phyloP scores from a whole-genome alignment of 805 yeast genomes.

The Clavispora phyllophila region DNA sequence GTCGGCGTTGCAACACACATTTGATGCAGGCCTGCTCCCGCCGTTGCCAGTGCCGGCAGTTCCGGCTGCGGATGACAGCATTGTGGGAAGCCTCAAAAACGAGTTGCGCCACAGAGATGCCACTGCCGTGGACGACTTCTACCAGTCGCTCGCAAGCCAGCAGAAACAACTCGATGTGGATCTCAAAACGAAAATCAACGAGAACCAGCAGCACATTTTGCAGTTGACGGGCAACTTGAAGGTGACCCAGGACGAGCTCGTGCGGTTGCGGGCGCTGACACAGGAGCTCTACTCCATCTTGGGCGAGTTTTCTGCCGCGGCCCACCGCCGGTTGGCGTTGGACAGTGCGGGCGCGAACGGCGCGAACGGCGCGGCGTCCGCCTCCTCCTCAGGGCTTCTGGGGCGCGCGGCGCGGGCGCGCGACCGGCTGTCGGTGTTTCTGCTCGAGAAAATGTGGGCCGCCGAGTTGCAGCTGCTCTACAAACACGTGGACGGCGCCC shows the following conservation, averaged over 20 bases:
- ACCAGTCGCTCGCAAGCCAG: conserved; percentile 47
- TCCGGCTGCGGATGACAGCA: conserved; percentile 24
- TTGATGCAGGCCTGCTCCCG: conserved; percentile 10
- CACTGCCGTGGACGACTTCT: conserved; percentile 64
- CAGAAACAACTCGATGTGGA: conserved; percentile 49
- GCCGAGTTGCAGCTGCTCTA: conserved; percentile 63
- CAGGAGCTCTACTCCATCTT: conserved; percentile 57
- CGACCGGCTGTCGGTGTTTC: conserved; percentile 66
- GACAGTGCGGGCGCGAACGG: conserved; percentile 30
- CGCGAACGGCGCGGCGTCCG: conserved; percentile 8
- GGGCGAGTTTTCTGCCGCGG: conserved; percentile 53
- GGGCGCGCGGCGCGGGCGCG: conserved; percentile 22
- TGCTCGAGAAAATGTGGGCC: conserved; percentile 80
- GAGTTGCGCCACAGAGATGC: conserved; percentile 65
- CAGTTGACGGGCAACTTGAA: conserved; percentile 56
- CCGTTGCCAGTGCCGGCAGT: conserved; percentile 10
- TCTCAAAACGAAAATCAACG: conserved; percentile 53
- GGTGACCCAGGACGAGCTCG: conserved; percentile 60
- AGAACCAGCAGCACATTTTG: conserved; percentile 58
- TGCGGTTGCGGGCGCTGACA: conserved; percentile 55
- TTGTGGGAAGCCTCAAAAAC: conserved; percentile 16
- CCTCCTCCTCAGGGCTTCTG: background rate
- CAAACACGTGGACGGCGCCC: conserved; percentile 88
- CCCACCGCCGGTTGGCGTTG: conserved; percentile 49
- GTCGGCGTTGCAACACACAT: conserved; percentile 8